Evolutionary conservation across 1,284 basidiomycete genomes (phyloP).

Genomic region (Puccinia triticina): DNA sequence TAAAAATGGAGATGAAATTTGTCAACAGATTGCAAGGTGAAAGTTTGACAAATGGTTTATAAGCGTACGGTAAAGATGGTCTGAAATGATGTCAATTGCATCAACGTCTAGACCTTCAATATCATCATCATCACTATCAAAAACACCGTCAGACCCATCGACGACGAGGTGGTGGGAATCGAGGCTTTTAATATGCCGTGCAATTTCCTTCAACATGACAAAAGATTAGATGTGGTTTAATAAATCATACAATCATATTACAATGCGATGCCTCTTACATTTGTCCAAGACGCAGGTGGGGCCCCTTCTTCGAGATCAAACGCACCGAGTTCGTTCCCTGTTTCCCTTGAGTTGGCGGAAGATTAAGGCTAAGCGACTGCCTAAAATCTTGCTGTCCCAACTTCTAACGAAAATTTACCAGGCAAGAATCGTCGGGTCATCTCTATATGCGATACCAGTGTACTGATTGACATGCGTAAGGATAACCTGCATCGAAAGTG

Average conservation of each 20-base stretch:
- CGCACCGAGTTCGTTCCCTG: constrained; percentile 52
- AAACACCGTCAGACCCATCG: constrained; percentile 52
- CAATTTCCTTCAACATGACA: constrained; percentile 20
- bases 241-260: constrained; percentile 6
- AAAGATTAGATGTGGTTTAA: background rate
- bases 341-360: constrained; percentile 45
- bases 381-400: background rate
- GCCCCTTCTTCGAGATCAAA: constrained; percentile 50
- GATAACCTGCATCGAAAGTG: constrained; percentile 24
- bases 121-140: constrained; percentile 22
- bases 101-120: constrained; percentile 38
- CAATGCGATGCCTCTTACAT: constrained; percentile 6
- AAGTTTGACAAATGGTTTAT: background rate
- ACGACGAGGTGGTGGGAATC: constrained; percentile 53
- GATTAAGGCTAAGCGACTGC: background rate
- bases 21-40: background rate
- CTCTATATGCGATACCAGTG: constrained; percentile 52
- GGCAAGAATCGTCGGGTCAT: constrained; percentile 55
- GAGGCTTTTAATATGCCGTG: constrained; percentile 41
- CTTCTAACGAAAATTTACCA: constrained; percentile 38
- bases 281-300: constrained; percentile 53
- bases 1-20: background rate
- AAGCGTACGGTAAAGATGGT: constrained; percentile 44
- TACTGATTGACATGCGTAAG: constrained; percentile 52
- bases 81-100: constrained; percentile 34